Conservation (phyloP, 345 rosid genomes). For the Gossypium australe region DNA sequence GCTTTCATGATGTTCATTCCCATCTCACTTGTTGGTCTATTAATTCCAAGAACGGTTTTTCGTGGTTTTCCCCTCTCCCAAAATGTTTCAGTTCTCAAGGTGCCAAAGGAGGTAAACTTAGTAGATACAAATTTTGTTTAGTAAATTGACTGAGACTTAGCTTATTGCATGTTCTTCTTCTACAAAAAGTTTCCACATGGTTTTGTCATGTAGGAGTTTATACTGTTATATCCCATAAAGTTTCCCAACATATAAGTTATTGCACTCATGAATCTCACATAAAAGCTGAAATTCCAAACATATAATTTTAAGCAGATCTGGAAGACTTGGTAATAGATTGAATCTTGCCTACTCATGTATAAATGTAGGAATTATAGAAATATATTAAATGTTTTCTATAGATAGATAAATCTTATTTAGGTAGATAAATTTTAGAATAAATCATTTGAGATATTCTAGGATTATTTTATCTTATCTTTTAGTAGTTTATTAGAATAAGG, state of each 20-base stretch:
- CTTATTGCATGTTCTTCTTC: conserved; percentile 6
- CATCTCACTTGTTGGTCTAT: conserved; percentile 65
- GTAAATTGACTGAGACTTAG: neutral
- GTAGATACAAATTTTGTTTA: conserved; percentile 10
- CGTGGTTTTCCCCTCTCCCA: conserved; percentile 47
- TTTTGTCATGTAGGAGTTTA: neutral
- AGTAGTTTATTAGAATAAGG: too few relatives aligned
- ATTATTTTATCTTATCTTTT: too few relatives aligned
- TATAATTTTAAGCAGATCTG: neutral
- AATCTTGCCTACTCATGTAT: neutral
- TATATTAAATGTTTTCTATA: too few relatives aligned
- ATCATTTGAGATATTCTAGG: too few relatives aligned
- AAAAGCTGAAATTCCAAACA: neutral
- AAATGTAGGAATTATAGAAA: too few relatives aligned
- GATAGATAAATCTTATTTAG: too few relatives aligned
- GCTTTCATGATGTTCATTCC: conserved; percentile 89
- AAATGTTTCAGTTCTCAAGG: conserved; percentile 48
- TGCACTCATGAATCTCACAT: neutral
- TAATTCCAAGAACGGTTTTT: conserved; percentile 65
- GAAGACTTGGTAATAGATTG: neutral
- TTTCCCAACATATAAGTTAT: neutral
- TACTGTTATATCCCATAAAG: neutral
- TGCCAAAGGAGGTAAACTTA: conserved; percentile 57
- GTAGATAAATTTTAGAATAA: too few relatives aligned
- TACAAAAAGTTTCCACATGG: neutral